Conservation (phyloP, 305 asterid species). For the Fraxinus albicans region DNA sequence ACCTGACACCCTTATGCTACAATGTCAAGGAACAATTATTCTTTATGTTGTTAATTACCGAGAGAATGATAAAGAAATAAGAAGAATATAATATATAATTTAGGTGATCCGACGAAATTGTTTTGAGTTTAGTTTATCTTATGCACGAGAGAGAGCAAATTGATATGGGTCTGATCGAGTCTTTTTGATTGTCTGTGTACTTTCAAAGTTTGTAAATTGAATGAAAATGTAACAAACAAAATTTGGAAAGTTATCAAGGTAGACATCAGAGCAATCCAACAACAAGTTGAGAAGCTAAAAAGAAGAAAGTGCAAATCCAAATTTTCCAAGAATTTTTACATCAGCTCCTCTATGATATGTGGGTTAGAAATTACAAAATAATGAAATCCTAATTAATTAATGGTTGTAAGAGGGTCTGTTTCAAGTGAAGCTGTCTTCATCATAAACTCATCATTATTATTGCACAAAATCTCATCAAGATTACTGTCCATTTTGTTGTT, state of each 20-base stretch:
- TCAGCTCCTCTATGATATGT: neutral
- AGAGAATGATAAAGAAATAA: neutral
- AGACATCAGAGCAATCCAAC: constrained; percentile 9
- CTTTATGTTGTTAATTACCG: neutral
- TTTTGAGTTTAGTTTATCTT: too few species aligned
- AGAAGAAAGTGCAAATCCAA: neutral
- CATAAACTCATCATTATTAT: constrained; percentile 16
- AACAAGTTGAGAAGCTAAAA: constrained; percentile 3
- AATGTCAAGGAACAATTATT: neutral
- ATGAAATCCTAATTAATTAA: constrained; percentile 22
- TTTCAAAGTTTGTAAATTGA: neutral
- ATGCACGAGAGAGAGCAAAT: neutral
- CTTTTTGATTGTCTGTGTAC: neutral
- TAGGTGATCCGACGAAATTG: neutral
- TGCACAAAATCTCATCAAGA: constrained; percentile 34
- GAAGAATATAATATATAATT: neutral
- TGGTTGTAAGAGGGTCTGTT: constrained; percentile 60
- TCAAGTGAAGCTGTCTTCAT: constrained; percentile 46
- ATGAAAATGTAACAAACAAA: neutral
- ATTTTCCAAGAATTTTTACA: constrained; percentile 25
- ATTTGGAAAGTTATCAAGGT: neutral
- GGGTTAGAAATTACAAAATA: neutral
- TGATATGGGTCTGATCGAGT: neutral
- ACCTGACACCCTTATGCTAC: neutral
- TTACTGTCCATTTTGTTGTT: neutral